Evolutionary conservation across 73 alveolate genomes (phyloP).

Genomic region (Symbiodinium natans): DNA sequence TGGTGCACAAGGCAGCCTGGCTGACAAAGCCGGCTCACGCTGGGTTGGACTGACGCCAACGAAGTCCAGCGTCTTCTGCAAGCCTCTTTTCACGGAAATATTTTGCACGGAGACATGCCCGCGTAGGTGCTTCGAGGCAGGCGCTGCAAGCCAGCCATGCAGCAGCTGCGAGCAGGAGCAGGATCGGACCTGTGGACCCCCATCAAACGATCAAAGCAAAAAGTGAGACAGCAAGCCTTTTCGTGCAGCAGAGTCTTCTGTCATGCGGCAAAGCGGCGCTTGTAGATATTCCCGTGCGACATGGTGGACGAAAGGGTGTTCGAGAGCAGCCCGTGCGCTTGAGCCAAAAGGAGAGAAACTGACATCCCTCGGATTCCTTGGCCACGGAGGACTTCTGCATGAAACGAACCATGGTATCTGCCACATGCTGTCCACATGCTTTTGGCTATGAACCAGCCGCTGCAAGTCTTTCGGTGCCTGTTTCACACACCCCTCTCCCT

Average conservation of each 20-base stretch:
- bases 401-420: no score
- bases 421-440: no score
- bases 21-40: conserved; percentile 53
- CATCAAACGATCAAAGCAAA: not conserved
- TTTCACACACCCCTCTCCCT: no score
- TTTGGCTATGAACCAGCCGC: no score
- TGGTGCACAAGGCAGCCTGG: conserved; percentile 8
- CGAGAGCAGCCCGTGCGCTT: not conserved
- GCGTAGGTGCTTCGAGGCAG: not conserved
- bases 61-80: conserved; percentile 43
- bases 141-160: conserved; percentile 35
- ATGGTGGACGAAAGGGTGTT: not conserved
- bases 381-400: no score
- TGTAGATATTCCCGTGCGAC: not conserved
- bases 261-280: not conserved
- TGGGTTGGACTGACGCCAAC: not conserved
- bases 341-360: not conserved
- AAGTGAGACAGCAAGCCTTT: no score
- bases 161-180: conserved; percentile 30
- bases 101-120: not conserved
- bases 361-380: no score
- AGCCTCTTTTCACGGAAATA: not conserved
- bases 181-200: conserved; percentile 3
- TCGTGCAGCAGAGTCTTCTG: not conserved
- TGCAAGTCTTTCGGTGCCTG: no score